Conservation (phyloP, 495 filamentous ascomycete species). For the Xylaria sp. region DNA sequence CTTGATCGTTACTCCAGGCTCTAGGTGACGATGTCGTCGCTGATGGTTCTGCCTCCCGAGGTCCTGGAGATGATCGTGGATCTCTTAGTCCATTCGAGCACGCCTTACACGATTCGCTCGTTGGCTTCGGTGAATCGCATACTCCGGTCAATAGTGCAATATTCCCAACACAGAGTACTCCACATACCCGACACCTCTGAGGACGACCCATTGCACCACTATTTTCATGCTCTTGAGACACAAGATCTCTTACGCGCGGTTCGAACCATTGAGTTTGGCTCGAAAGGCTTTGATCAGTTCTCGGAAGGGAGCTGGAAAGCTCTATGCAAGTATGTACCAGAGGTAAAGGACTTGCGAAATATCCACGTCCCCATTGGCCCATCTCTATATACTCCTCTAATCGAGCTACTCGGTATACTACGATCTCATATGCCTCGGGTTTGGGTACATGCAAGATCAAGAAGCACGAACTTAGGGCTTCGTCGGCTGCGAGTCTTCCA, state of each 20-base stretch:
- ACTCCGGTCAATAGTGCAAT: not conserved
- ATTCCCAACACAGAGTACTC: not conserved
- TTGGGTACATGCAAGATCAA: not conserved
- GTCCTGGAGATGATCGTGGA: not conserved
- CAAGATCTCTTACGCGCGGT: not conserved
- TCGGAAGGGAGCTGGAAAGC: not conserved
- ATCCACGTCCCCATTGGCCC: not conserved
- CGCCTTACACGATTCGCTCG: not conserved
- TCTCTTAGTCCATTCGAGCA: not conserved
- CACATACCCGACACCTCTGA: not conserved
- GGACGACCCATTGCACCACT: not conserved
- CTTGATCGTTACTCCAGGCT: no score
- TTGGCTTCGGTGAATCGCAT: not conserved
- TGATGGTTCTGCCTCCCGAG: not conserved
- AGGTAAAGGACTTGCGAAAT: not conserved
- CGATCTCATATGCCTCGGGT: not conserved
- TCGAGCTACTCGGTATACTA: not conserved
- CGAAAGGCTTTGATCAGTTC: accelerated
- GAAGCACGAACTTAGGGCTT: not conserved
- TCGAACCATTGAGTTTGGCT: not conserved
- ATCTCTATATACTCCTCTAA: not conserved
- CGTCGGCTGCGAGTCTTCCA: not conserved
- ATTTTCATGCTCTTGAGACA: not conserved
- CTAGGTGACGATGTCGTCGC: not conserved
- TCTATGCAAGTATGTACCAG: not conserved